Base-by-base conservation (phyloP, 768 basidiomycete genomes). In the Lyophyllum shimeji region DNA sequence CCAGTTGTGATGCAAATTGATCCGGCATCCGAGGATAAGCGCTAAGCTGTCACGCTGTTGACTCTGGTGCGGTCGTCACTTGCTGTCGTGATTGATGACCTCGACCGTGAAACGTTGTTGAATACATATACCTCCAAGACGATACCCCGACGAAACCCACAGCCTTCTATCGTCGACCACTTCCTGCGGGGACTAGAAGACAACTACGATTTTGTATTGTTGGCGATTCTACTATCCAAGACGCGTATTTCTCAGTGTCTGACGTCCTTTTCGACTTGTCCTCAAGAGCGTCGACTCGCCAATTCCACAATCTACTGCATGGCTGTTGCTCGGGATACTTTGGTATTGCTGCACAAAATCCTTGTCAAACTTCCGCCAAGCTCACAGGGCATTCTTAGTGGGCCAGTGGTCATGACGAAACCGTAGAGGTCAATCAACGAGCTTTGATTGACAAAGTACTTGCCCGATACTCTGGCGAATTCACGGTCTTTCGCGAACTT, bases 401-500 rank as follows among this genome's bases (percentile, higher is more conserved):
- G 81, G 78, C 73, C 39, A 71, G 67, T 55, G 90, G 89, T 17
- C 78, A 85, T 60, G 90, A 91, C 64, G 90, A 91, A 65, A 82
- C 87, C 0, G 88, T 95, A 0, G 89, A 95, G 71, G 95, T 96
- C 45, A 96, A 96, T 70, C 95, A 96, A 68, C 83, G 95, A 18
- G 95, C 94, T n/a, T 76, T 97, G 55, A 96, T 98, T 51, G 95
- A 97, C 78, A 98, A 95, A 73, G 93, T 98, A 21, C 84, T 99
- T 20, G 94, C 96, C 9, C 80, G 96, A 23, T 99, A 99, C 73
- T 92, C 90, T 12, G 95, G 93, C 50, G 95, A 97, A 75, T 92
- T 95, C 63, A 96, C 95, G 17, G 81, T 81, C 8, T 81, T 81
- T 61, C 74, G 95, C 47, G 96, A 98, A 69, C 81, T 99, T 5